Evolutionary conservation across 176 grass and related monocot species (phyloP).

Genomic region (Microstegium vimineum): DNA sequence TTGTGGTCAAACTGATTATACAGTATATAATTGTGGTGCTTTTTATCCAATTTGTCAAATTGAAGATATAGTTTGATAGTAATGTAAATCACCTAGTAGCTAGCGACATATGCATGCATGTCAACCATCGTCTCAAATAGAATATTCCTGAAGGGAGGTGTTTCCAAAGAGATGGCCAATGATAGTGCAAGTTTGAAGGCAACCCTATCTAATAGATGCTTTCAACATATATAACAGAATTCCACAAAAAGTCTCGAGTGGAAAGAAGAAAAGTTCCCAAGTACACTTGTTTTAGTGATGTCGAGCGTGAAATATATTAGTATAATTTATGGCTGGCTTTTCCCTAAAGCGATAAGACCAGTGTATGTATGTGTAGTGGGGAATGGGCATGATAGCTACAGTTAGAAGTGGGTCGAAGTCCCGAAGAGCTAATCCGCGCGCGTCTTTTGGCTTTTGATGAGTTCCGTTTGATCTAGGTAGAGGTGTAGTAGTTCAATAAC

Average conservation of each 20-base stretch:
- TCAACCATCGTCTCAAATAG: background rate
- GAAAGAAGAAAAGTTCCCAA: slow-evolving; percentile 3
- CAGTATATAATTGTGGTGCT: background rate
- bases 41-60: background rate
- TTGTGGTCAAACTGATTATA: background rate
- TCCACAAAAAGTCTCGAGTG: background rate
- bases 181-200: slow-evolving; percentile 12
- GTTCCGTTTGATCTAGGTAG: slow-evolving; percentile 21
- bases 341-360: slow-evolving; percentile 14
- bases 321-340: slow-evolving; percentile 7
- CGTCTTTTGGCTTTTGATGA: slow-evolving; percentile 6
- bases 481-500: background rate
- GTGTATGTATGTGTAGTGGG: background rate
- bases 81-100: background rate
- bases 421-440: background rate
- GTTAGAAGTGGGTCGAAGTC: background rate
- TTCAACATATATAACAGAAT: slow-evolving; percentile 10
- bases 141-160: slow-evolving; percentile 2
- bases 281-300: background rate
- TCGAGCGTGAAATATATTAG: background rate
- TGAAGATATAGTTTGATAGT: background rate
- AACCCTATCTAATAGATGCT: background rate
- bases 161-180: slow-evolving; percentile 5
- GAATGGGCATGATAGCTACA: background rate
- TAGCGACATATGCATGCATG: no score